Evolutionary conservation across 208 protist species (phyloP), one percentile per base, ranked within the genome.

Genomic region (Endotrypanum monterogeii): DNA sequence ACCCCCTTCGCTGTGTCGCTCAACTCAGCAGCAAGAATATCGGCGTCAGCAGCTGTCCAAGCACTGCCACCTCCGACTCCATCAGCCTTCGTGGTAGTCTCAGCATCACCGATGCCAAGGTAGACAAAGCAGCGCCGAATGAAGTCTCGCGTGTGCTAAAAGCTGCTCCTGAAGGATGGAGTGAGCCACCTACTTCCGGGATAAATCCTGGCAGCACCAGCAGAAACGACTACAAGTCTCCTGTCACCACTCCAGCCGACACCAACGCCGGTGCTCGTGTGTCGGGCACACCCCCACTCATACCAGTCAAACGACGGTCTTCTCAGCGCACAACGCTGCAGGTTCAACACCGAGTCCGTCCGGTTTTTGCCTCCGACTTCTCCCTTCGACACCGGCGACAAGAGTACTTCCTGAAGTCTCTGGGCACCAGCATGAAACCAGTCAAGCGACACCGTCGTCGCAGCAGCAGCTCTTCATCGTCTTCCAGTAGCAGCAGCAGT

Each of bases 401-500:
- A 51, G 72, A 80, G 51, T n/a, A 28, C 7, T 84, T 80, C 32
- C 54, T 84, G 48, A 73, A 74, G 55, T 78, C 79, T 12, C 73
- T 83, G 5, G 37, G 52, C 20, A 67, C 54, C 3, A 67, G 48
- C 58, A 71, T 80, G 76, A 80, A 71, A 32, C 58, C 62, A 2
- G 44, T 39, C 44, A 80, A 74, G 44, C 61, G 69, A 20, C 61
- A 75, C 55, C 71, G 67, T 54, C 76, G 69, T 44, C 76, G 71
- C 51, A 71, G 46, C 54, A 80, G 46, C 54, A 66, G 68, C 16
- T 32, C 7, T 1, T 55, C 62, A 16, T 58, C 67, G 30, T 73
- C 67, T 44, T 46, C 46, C 25, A 52, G 66, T 48, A 56, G 66
- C 66, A 55, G 66, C 66, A 9, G 66, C 1, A 35, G 51, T 39